A percentile compares a stretch with the other conserved stretches of the same genome.
phyloP scores from a whole-genome alignment of 192 early-diverging fungal species.

The Linnemannia elongata region DNA sequence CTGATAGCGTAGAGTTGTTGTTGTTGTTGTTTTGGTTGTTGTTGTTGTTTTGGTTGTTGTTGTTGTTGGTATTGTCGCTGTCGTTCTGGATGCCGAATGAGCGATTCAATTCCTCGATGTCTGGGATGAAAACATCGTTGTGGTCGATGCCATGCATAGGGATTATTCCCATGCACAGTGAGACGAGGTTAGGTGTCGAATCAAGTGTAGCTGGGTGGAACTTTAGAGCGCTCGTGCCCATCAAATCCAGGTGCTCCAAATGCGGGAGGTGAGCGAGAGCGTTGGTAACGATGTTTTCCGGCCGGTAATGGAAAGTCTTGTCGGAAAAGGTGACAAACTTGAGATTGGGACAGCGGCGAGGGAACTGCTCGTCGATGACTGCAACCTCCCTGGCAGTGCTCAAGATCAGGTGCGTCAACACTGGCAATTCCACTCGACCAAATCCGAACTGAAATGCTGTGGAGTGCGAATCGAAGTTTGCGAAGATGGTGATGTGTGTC shows the following conservation, averaged over 20 bases:
- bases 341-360: background rate
- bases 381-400: background rate
- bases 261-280: background rate
- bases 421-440: background rate
- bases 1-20: background rate
- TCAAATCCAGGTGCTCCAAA: background rate
- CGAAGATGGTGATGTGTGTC: background rate
- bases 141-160: background rate
- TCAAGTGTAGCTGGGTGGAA: background rate
- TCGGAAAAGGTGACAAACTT: background rate
- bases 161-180: background rate
- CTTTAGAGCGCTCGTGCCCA: background rate
- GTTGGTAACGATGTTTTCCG: background rate
- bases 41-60: no score
- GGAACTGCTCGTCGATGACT: background rate
- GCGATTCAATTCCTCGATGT: background rate
- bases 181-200: background rate
- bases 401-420: background rate
- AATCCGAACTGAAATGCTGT: background rate
- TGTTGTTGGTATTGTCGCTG: no score
- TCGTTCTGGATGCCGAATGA: background rate
- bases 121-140: background rate
- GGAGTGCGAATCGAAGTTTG: no score
- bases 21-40: no score
- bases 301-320: background rate